Evolutionary conservation across 176 grass and related monocot species (phyloP), one percentile per base, ranked within the genome.

Genomic region (Elaeis guineensis): DNA sequence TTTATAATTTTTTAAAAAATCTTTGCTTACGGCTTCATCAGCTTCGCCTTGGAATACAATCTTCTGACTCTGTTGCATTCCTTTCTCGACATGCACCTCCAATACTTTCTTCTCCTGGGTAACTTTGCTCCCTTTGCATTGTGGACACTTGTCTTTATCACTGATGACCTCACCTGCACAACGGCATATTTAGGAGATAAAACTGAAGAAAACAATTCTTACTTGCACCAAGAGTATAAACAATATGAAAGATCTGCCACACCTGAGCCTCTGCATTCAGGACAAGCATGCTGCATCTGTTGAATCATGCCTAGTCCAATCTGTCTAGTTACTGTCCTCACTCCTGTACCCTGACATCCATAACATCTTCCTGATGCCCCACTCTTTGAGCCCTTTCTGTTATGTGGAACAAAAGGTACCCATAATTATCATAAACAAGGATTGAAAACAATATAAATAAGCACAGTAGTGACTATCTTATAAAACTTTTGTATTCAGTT

Each of bases 241-340:
- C 1, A 18, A 59, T 14, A 23, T 35, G 5, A 50, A 16, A 12
- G 17, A 29, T 2, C 17, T 1, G 16, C 35, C 52, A 63, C 69
- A 92, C 93, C 87, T 78, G 84, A 28, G 55, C 94, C 94, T 72
- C 62, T 86, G 85, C 94, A 99, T 51, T 93, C 94, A 77, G 88
- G 56, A 52, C 94, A 98, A 54, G 86, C 61, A 72, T 81, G 64
- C 44, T 93, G 78, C 94, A 99, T 99, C 66, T 86, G 85, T 77
- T 93, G 94, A 64, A 99, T 99, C 94, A 99, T 99, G 74, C 88
- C 94, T 67, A 63, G 71, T 63, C 94, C 88, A 17, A 99, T 86
- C 61, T 89, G 88, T 71, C 88, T 75, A 67, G 82, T 99, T 66
- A 92, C 76, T 18, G 66, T 89, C 49, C 79, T 89, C 88, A 99